Evolutionary conservation across 495 filamentous ascomycete genomes (phyloP).

Genomic region (Cercophora newfieldiana): DNA sequence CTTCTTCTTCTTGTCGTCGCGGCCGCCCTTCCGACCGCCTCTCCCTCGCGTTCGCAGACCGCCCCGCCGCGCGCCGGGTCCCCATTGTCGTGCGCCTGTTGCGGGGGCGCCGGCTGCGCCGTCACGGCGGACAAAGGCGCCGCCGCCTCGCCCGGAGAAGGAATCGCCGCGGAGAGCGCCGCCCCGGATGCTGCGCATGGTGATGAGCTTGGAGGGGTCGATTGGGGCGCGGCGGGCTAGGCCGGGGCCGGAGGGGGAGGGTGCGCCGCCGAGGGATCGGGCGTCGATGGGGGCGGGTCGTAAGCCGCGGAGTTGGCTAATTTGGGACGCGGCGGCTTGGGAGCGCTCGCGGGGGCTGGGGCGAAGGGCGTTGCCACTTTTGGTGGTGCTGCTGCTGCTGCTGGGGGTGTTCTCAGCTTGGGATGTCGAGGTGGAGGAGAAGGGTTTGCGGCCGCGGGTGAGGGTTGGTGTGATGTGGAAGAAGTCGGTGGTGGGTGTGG

Average conservation of each 20-base stretch:
- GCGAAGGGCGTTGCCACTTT: not conserved
- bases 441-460: conserved; percentile 13
- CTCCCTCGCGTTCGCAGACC: conserved; percentile 8
- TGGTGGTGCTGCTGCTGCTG: conserved; percentile 3
- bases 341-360: conserved; percentile 15
- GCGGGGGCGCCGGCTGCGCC: too few species aligned
- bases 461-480: not conserved
- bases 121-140: too few species aligned
- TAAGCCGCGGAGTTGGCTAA: conserved; percentile 19
- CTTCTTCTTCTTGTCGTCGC: not conserved
- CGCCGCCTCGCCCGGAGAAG: too few species aligned
- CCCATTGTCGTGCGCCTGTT: not conserved
- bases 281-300: conserved; percentile 18
- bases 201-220: conserved; percentile 28
- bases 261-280: conserved; percentile 19
- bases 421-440: conserved; percentile 21
- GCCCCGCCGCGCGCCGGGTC: not conserved
- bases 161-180: conserved; percentile 11
- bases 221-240: not conserved
- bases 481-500: not conserved
- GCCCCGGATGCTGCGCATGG: conserved; percentile 32
- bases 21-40: not conserved
- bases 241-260: too few species aligned
- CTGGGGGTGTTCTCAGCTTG: not conserved
- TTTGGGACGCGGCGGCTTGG: conserved; percentile 26